A percentile compares a stretch with the other conserved stretches of the same genome.
phyloP scores from a whole-genome alignment of 2,329 filamentous ascomycete genomes.

The Coleophoma crateriformis region DNA sequence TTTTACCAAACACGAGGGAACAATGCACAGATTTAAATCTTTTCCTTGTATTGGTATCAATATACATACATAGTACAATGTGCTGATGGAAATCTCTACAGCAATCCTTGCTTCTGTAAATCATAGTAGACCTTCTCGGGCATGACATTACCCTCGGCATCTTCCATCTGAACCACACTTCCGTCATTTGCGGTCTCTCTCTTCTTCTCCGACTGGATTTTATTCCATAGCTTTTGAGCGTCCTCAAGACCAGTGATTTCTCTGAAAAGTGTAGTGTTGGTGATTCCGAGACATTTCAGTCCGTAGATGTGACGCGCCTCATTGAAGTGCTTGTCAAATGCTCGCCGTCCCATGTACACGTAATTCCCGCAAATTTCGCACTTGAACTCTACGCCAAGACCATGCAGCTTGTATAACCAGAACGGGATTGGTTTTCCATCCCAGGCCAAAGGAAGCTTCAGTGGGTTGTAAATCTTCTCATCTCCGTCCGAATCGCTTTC shows the following conservation, averaged over 20 bases:
- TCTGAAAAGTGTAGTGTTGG: constrained; percentile 82
- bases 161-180: constrained; percentile 96
- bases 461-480: constrained; percentile 91
- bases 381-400: constrained; percentile 86
- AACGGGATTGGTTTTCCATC: constrained; percentile 98
- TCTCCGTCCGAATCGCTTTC: constrained; percentile 70
- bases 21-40: neutral
- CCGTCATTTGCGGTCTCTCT: constrained; percentile 70
- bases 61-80: constrained; percentile 4
- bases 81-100: constrained; percentile 37
- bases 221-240: constrained; percentile 84
- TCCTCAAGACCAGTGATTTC: constrained; percentile 93
- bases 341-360: constrained; percentile 95
- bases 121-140: constrained; percentile 97
- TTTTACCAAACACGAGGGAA: neutral
- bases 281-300: constrained; percentile 89
- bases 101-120: constrained; percentile 83
- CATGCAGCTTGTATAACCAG: constrained; percentile 97
- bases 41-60: neutral
- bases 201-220: constrained; percentile 83
- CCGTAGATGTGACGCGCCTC: constrained; percentile 91
- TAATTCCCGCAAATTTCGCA: constrained; percentile 98
- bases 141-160: constrained; percentile 96
- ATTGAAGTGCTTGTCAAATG: constrained; percentile 98
- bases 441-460: constrained; percentile 95